These are phyloP conservation scores for Capillidium rhysosporum DNA, from an alignment of 371 early-diverging fungal genomes.

Conservation along the genomic window DNA sequence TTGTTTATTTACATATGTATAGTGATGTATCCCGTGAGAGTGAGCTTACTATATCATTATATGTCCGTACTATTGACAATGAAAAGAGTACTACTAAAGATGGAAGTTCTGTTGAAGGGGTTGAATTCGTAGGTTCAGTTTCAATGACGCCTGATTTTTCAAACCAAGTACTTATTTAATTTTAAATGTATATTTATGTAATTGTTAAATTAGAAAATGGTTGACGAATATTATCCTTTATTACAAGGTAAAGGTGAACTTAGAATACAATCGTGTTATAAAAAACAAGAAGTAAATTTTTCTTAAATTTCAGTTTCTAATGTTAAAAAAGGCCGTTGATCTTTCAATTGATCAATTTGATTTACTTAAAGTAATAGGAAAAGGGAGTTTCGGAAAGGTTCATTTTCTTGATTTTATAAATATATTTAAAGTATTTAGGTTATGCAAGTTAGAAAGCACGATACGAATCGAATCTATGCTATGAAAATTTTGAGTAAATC, in stretches of 20 bases:
- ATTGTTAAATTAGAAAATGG: constrained; percentile 13
- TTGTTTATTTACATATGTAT: constrained; percentile 6
- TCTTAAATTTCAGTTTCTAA: neutral
- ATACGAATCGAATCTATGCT: constrained; percentile 54
- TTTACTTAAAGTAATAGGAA: constrained; percentile 24
- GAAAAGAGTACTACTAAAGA: constrained; percentile 13
- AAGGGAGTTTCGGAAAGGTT: constrained; percentile 66
- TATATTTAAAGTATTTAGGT: too few species aligned
- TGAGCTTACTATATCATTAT: constrained; percentile 66
- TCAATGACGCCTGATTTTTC: constrained; percentile 42
- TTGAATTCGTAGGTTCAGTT: constrained; percentile 44
- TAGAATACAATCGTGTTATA: constrained; percentile 46
- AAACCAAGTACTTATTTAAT: constrained; percentile 13
- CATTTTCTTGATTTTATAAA: too few species aligned
- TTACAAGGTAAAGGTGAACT: constrained; percentile 38
- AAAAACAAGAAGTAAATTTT: constrained; percentile 29
- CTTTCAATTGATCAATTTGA: constrained; percentile 7
- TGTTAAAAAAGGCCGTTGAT: constrained; percentile 20
- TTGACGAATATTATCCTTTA: constrained; percentile 34
- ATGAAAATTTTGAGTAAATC: constrained; percentile 65
- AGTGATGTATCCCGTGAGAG: constrained; percentile 78
- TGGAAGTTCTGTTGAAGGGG: constrained; percentile 20
- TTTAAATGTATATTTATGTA: neutral
- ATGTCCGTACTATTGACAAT: constrained; percentile 34
- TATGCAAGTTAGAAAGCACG: constrained; percentile 50